Evolutionary conservation across 805 yeast genomes (phyloP), one percentile per base, ranked within the genome.

Genomic region (Barnettozyma vustinii): DNA sequence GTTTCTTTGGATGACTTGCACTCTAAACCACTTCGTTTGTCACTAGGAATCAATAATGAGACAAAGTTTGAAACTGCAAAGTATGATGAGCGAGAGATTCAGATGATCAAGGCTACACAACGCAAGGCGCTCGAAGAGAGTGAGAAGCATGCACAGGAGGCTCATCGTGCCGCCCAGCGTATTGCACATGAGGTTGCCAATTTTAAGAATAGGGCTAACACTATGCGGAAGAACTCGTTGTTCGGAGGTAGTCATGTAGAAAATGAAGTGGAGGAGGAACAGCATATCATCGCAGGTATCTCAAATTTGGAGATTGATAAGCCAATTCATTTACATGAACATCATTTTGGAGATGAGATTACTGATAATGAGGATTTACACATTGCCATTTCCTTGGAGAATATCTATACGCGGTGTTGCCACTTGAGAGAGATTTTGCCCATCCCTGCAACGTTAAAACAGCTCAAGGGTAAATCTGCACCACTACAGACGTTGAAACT

Each of bases 391-490:
- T 70, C 72, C 36, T 52, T 73, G 46, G 96, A 88, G 57, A 76
- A 81, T 42, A 73, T 92, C 60, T 91, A 91, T 66, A 88, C 97
- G 1, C 73, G 97, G 55, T 92, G 97, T 65, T 91, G 97, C 63
- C 97, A 91, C 65, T 68, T 91, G 52, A 73, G 97, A 48, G 97
- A 91, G 61, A 91, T 91, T 45, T 66, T 91, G 51, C 97, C 98
- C 1, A 89, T 91, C 47, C 94, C 96, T 1, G 95, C 96, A 1
- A 88, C 91, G 6, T 62, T 87, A 56, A 84, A 85, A 59, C 96
- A 88, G 62, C 76, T 89, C 50, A 82, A 81, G 59, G 88, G 86
- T 20, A 81, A 89, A 26, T 76, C 83, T 42, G 82, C 87, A 1
- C 96, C 96, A 4, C 65, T 91, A 21, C 81, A 87, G 6, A 62